Percentiles rank a stretch among this genome's conserved stretches.
phyloP scores from a whole-genome alignment of 306 rosid genomes.

The Trichosanthes truncata region DNA sequence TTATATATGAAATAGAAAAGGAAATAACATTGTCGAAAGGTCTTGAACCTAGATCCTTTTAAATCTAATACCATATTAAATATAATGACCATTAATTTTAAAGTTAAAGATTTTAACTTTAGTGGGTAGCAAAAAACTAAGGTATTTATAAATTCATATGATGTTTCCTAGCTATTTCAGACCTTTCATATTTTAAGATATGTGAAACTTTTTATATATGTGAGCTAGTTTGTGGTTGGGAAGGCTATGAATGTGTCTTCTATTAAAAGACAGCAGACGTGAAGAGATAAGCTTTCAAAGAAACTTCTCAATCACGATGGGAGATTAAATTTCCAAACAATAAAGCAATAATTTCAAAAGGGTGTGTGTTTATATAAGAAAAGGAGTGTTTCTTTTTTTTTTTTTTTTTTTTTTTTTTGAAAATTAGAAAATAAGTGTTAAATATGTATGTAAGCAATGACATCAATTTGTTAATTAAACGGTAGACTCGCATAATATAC shows the following conservation, averaged over 20 bases:
- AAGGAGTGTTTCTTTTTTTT: too few relatives aligned
- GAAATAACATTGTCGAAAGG: neutral
- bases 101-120: too few relatives aligned
- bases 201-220: neutral
- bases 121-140: too few relatives aligned
- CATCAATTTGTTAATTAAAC: slow-evolving; percentile 7
- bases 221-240: neutral
- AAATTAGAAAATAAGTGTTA: neutral
- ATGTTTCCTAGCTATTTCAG: too few relatives aligned
- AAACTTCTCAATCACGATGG: neutral
- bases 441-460: slow-evolving; percentile 17
- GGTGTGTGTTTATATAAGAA: neutral
- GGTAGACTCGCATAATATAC: neutral
- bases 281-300: neutral
- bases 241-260: neutral
- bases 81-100: too few relatives aligned
- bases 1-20: neutral
- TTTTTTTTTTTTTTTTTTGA: too few relatives aligned
- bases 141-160: neutral
- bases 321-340: neutral
- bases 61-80: too few relatives aligned
- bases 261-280: too few relatives aligned
- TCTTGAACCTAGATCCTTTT: too few relatives aligned
- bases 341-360: neutral
- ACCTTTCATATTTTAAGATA: neutral